phyloP scores from a whole-genome alignment of 2,329 filamentous ascomycete species.

The Sordariomycetes sp. region DNA sequence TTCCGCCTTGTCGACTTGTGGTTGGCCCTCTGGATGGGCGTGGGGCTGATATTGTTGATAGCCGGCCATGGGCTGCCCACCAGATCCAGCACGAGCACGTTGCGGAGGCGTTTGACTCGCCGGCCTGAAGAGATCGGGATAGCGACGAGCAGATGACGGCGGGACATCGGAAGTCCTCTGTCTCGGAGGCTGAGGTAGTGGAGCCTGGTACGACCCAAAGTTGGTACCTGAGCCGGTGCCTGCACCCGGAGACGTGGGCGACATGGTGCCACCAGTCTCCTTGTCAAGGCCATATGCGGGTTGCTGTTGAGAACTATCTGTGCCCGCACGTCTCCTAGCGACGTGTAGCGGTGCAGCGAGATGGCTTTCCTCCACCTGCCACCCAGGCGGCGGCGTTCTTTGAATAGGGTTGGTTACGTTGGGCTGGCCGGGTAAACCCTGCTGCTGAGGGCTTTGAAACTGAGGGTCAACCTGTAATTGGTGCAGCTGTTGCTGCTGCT shows the following conservation, averaged over 20 bases:
- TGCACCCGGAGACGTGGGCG: conserved; percentile 5
- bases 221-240: conserved; percentile 1
- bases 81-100: neutral
- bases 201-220: neutral
- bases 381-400: conserved; percentile 33
- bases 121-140: conserved; percentile 34
- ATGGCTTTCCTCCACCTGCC: conserved; percentile 47
- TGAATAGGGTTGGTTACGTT: conserved; percentile 9
- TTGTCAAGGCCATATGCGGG: conserved; percentile 36
- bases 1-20: neutral
- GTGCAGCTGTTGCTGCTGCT: neutral
- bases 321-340: conserved; percentile 21
- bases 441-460: conserved; percentile 1
- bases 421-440: conserved; percentile 5
- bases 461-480: neutral
- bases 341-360: conserved; percentile 38
- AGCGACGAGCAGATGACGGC: conserved; percentile 41
- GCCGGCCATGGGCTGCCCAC: neutral
- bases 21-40: neutral
- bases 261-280: conserved; percentile 31
- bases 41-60: neutral
- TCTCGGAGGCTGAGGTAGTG: neutral
- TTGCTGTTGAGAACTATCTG: conserved; percentile 20
- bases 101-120: conserved; percentile 10
- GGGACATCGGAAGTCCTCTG: conserved; percentile 21